Percentiles rank a stretch among this genome's conserved stretches.
These are phyloP conservation scores for Stenogyne calaminthoides DNA, from an alignment of 305 asterid genomes.

Conservation along the genomic window DNA sequence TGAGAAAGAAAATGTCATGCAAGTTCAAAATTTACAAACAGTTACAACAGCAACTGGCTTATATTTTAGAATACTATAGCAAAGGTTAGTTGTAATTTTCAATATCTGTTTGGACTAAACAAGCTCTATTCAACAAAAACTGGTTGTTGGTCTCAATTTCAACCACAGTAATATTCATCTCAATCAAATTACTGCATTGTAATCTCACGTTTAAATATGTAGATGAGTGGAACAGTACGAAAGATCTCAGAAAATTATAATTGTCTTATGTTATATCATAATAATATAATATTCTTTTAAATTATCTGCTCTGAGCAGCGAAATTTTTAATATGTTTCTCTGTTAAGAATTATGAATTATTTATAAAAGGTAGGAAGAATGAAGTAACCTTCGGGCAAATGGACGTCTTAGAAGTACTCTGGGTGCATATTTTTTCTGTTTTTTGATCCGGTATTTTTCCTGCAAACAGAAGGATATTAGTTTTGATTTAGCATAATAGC, in stretches of 20 bases:
- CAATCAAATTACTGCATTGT: too few species aligned
- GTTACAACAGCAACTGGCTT: not conserved
- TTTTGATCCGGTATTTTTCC: slow-evolving; percentile 90
- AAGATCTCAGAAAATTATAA: too few species aligned
- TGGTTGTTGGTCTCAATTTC: not conserved
- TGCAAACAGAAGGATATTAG: slow-evolving; percentile 41
- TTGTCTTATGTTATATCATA: too few species aligned
- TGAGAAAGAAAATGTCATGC: not conserved
- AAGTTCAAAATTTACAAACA: not conserved
- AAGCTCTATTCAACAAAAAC: not conserved
- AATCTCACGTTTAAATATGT: too few species aligned
- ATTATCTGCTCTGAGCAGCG: not conserved
- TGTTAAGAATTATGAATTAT: not conserved
- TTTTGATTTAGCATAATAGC: slow-evolving; percentile 12
- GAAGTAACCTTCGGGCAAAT: slow-evolving; percentile 72
- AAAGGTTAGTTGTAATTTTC: not conserved
- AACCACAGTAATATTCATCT: too few species aligned
- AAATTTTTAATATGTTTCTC: not conserved
- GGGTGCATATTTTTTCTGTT: slow-evolving; percentile 96
- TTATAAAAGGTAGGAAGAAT: slow-evolving; percentile 9
- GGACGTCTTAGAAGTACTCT: slow-evolving; percentile 88
- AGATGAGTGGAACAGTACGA: too few species aligned
- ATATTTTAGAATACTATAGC: not conserved
- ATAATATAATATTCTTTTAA: not conserved
- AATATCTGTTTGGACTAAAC: not conserved